These are phyloP conservation scores for Lizonia empirigonia DNA, from an alignment of 2,329 filamentous ascomycete genomes.

Conservation along the genomic window DNA sequence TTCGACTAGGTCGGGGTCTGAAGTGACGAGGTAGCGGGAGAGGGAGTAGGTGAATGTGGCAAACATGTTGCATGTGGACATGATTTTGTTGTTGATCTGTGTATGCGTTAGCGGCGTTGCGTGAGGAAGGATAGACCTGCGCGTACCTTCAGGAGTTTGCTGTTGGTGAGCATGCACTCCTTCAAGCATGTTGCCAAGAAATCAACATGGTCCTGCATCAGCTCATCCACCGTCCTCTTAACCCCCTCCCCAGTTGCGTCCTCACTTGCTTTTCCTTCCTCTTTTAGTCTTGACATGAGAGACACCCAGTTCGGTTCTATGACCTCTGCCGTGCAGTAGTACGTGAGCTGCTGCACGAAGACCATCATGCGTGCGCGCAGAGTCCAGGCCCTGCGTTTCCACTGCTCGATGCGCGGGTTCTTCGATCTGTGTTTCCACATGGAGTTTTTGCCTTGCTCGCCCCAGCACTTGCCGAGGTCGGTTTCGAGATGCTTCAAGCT, in stretches of 20 bases:
- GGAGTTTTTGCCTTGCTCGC: constrained; percentile 79
- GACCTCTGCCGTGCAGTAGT: constrained; percentile 96
- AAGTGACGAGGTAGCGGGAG: constrained; percentile 80
- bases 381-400: constrained; percentile 93
- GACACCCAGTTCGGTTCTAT: constrained; percentile 97
- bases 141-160: constrained; percentile 84
- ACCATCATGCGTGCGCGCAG: constrained; percentile 92
- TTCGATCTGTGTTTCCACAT: constrained; percentile 84
- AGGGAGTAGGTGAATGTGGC: constrained; percentile 87
- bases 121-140: background rate
- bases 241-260: constrained; percentile 51
- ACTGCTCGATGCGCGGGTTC: constrained; percentile 76
- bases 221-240: constrained; percentile 88
- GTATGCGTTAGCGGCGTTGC: constrained; percentile 4
- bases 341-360: constrained; percentile 94
- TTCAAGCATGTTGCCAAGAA: constrained; percentile 97
- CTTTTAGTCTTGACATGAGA: constrained; percentile 82
- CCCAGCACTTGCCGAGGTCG: constrained; percentile 85
- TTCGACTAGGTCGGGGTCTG: constrained; percentile 76
- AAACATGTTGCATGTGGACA: constrained; percentile 95
- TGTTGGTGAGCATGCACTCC: constrained; percentile 98
- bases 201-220: constrained; percentile 99
- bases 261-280: constrained; percentile 49
- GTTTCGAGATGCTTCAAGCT: constrained; percentile 89
- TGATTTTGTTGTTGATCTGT: constrained; percentile 95